These are phyloP conservation scores for Hymenotorrendiella dingleyae DNA, from an alignment of 2,329 filamentous ascomycete species.

Conservation along the genomic window DNA sequence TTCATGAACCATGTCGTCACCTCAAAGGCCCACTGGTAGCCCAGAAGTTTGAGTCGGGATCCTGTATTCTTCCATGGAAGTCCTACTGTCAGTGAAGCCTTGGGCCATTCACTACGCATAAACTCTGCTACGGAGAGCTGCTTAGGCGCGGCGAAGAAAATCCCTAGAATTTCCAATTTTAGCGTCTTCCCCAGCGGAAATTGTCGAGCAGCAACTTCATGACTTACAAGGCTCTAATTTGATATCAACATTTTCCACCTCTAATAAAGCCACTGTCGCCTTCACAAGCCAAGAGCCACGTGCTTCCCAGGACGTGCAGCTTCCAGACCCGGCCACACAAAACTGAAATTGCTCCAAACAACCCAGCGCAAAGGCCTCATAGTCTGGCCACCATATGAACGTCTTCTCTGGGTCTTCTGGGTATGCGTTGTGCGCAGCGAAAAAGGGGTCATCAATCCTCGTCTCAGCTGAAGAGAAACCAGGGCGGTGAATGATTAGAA, in stretches of 20 bases:
- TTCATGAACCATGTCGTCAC: background rate
- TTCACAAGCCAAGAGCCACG: background rate
- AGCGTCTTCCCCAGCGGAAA: background rate
- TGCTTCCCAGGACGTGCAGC: background rate
- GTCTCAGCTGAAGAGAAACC: background rate
- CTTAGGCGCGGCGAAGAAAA: background rate
- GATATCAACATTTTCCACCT: background rate
- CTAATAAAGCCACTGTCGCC: background rate
- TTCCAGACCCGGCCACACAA: background rate
- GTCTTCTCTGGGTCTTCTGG: background rate
- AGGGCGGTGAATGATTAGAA: background rate
- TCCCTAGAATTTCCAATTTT: background rate
- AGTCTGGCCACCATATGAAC: background rate
- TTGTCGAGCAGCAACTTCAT: too few species aligned
- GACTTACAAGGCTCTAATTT: background rate
- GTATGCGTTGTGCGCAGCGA: background rate
- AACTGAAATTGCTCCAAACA: constrained; percentile 3
- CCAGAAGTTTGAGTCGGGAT: background rate
- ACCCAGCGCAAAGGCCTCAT: background rate
- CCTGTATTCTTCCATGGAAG: background rate
- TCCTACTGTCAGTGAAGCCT: background rate
- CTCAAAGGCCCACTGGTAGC: background rate
- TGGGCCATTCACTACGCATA: background rate
- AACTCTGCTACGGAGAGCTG: background rate
- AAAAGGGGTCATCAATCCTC: background rate